phyloP scores from a whole-genome alignment of 345 rosid genomes.

The Psidium friedrichsthalianum region DNA sequence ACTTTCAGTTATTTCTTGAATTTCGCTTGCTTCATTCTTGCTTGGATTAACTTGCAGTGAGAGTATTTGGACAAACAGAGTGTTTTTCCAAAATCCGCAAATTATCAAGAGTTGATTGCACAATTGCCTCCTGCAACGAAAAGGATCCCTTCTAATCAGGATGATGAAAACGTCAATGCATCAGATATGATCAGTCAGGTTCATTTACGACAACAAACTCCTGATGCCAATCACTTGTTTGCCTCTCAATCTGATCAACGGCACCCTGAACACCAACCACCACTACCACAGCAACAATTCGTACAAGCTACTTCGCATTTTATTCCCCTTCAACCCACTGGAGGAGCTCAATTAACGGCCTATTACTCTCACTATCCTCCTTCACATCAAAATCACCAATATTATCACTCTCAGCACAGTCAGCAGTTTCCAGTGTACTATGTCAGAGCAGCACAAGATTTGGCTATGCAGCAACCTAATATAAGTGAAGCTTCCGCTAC shows the following conservation, averaged over 20 bases:
- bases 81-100: slow-evolving; percentile 46
- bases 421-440: slow-evolving; percentile 85
- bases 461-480: slow-evolving; percentile 67
- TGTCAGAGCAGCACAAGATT: slow-evolving; percentile 45
- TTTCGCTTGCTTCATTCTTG: background rate
- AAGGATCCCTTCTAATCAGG: slow-evolving; percentile 32
- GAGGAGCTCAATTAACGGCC: slow-evolving; percentile 44
- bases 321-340: slow-evolving; percentile 59
- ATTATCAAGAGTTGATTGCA: slow-evolving; percentile 55
- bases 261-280: slow-evolving; percentile 26
- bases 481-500: slow-evolving; percentile 31
- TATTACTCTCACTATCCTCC: slow-evolving; percentile 68
- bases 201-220: slow-evolving; percentile 19
- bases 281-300: slow-evolving; percentile 51
- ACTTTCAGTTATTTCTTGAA: background rate
- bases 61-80: slow-evolving; percentile 50
- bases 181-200: slow-evolving; percentile 43
- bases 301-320: slow-evolving; percentile 58
- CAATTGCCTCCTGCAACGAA: slow-evolving; percentile 45
- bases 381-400: slow-evolving; percentile 63
- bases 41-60: slow-evolving; percentile 38
- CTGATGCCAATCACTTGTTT: slow-evolving; percentile 35
- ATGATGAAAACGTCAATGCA: slow-evolving; percentile 41
- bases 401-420: slow-evolving; percentile 41
- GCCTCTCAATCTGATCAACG: slow-evolving; percentile 50